phyloP scores from a whole-genome alignment of 345 rosid species.

The Brassica nigra region DNA sequence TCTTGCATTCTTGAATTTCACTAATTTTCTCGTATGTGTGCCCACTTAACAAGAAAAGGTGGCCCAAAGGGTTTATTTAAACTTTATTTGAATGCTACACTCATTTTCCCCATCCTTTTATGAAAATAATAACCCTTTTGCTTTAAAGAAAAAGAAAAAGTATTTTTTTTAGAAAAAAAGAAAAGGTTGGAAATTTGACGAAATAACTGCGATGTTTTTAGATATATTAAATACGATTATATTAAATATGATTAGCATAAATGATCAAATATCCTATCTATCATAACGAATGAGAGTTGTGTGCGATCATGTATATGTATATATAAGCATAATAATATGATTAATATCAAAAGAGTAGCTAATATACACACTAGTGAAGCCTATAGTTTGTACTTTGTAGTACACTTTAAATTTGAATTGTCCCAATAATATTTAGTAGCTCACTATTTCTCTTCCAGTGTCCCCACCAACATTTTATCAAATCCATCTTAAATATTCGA shows the following conservation, averaged over 20 bases:
- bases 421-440: conserved; percentile 21
- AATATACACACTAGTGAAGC: conserved; percentile 41
- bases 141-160: conserved; percentile 34
- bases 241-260: neutral
- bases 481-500: too few relatives aligned
- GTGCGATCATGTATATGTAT: conserved; percentile 27
- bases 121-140: conserved; percentile 28
- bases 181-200: conserved; percentile 21
- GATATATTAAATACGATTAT: neutral
- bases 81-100: conserved; percentile 40
- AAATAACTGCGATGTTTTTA: conserved; percentile 2
- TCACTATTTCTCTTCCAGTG: conserved; percentile 40
- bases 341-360: conserved; percentile 25
- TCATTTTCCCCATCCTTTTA: conserved; percentile 23
- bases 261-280: conserved; percentile 23
- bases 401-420: conserved; percentile 35
- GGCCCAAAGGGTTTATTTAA: conserved; percentile 32
- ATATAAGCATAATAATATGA: conserved; percentile 10
- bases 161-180: conserved; percentile 20
- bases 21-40: conserved; percentile 36
- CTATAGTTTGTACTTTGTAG: conserved; percentile 39
- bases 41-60: conserved; percentile 40
- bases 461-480: conserved; percentile 23
- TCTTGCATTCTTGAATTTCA: conserved; percentile 31
- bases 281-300: conserved; percentile 27